Evolutionary conservation across 345 rosid species (phyloP).

Genomic region (Lumnitzera racemosa): DNA sequence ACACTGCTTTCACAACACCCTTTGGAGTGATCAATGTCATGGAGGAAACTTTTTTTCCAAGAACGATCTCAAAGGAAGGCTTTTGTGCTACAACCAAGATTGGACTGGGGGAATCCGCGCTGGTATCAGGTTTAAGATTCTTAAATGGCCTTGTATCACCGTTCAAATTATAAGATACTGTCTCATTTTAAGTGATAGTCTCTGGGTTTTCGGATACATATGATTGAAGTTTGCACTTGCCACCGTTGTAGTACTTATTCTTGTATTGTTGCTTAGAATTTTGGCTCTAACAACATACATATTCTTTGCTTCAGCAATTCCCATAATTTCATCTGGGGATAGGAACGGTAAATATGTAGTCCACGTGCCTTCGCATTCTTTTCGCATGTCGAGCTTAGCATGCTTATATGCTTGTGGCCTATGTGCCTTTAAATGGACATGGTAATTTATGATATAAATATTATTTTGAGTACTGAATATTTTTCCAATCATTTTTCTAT

Average conservation of each 20-base stretch:
- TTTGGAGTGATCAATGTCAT: conserved; percentile 23
- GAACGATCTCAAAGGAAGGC: conserved; percentile 60
- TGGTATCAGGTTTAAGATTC: conserved; percentile 46
- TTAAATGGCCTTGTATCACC: not conserved
- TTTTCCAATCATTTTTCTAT: too few relatives aligned
- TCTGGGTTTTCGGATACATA: too few relatives aligned
- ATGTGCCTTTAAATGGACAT: too few relatives aligned
- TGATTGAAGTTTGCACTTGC: too few relatives aligned
- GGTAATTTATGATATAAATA: too few relatives aligned
- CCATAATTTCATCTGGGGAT: conserved; percentile 58
- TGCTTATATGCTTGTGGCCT: too few relatives aligned
- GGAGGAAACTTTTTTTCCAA: conserved; percentile 80
- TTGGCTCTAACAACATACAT: conserved; percentile 71
- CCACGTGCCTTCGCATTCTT: too few relatives aligned
- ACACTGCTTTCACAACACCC: not conserved
- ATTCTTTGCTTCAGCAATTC: conserved; percentile 61
- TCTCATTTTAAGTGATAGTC: too few relatives aligned
- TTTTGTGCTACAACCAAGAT: conserved; percentile 71
- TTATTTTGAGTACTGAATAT: too few relatives aligned
- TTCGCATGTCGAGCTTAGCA: too few relatives aligned
- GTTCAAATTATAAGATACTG: too few relatives aligned
- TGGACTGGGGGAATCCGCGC: conserved; percentile 66
- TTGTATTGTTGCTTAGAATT: conserved; percentile 33
- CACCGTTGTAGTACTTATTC: not conserved
- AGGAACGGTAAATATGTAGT: too few relatives aligned